Conservation (phyloP, 371 early-diverging fungal genomes). For the Circinella minor region DNA sequence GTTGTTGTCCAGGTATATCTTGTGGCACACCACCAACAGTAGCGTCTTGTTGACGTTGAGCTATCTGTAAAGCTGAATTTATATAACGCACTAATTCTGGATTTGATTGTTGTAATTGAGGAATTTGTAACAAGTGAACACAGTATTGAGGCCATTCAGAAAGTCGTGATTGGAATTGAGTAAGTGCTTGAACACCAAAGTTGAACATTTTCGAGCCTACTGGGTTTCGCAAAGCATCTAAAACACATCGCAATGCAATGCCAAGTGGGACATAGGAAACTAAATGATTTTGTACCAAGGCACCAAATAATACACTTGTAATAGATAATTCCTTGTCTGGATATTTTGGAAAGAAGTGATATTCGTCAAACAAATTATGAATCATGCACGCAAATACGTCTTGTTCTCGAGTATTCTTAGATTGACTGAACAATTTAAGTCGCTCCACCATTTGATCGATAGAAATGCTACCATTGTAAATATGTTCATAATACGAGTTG, state of each 20-base stretch:
- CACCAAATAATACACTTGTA: slow-evolving; percentile 90
- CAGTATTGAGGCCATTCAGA: slow-evolving; percentile 93
- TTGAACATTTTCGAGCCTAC: slow-evolving; percentile 83
- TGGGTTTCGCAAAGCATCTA: slow-evolving; percentile 84
- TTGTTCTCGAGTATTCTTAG: slow-evolving; percentile 72
- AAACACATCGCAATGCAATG: slow-evolving; percentile 85
- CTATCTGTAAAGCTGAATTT: slow-evolving; percentile 42
- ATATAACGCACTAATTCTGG: slow-evolving; percentile 73
- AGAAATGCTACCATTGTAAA: slow-evolving; percentile 78
- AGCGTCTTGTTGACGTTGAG: slow-evolving; percentile 16
- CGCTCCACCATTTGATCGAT: slow-evolving; percentile 76
- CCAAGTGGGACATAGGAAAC: slow-evolving; percentile 79
- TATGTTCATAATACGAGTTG: slow-evolving; percentile 77
- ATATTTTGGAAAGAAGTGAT: slow-evolving; percentile 90
- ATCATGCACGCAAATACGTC: slow-evolving; percentile 86
- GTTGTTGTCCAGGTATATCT: slow-evolving; percentile 10
- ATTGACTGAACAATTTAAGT: slow-evolving; percentile 73
- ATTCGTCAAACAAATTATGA: slow-evolving; percentile 93
- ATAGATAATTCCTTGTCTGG: slow-evolving; percentile 90
- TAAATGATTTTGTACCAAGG: slow-evolving; percentile 84
- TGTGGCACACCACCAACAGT: not conserved
- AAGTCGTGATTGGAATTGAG: slow-evolving; percentile 84
- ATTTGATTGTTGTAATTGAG: slow-evolving; percentile 77
- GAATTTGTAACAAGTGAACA: slow-evolving; percentile 77
- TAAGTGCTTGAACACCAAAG: slow-evolving; percentile 89